Evolutionary conservation across 441 rosid genomes (phyloP), one percentile per base, ranked within the genome.

Genomic region (Mallotus japonicus): DNA sequence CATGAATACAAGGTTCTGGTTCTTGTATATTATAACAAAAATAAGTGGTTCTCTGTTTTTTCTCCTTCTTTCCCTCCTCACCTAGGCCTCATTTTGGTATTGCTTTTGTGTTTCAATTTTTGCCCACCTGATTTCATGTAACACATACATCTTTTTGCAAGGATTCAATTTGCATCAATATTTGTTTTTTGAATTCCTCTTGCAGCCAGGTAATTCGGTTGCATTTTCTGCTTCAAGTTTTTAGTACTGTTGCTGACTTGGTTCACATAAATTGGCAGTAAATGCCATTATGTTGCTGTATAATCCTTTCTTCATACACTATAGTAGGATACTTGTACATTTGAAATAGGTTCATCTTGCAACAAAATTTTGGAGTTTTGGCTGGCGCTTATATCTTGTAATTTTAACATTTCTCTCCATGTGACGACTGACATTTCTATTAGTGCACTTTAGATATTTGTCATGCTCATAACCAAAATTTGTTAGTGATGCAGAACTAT

Each of bases 401-500:
- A 15, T 61, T 28, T 6, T 34, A 17, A 62, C 14, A 37, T 6
- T 17, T 37, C 49, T 2, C 11, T 19, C 53, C 40, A 37, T 37
- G 40, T 5, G 40, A 37, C 40, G 40, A 37, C 40, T 6, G 3
- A 11, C 0, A 14, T 65, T 49, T 65, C 10, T 16, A n/a, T 0
- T 57, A 16, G 7, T 69, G 22, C 17, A 19, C 32, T 34, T 14
- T 17, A 14, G 12, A 11, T 10, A 40, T 62, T 63, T 61, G 12
- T 44, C 32, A 24, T 32, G 70, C 13, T 67, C 8, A 51, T 71
- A 15, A 71, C 66, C 32, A 15, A 49, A 67, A 22, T 53, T 72
- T 55, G 47, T 55, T 72, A 62, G 19, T 73, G 53, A 49, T 70
- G 15, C 74, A 83, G 86, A 74, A 79, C 28, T 66, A 14, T 32